phyloP scores from a whole-genome alignment of 768 basidiomycete genomes.

The Tylopilus subfusipes region DNA sequence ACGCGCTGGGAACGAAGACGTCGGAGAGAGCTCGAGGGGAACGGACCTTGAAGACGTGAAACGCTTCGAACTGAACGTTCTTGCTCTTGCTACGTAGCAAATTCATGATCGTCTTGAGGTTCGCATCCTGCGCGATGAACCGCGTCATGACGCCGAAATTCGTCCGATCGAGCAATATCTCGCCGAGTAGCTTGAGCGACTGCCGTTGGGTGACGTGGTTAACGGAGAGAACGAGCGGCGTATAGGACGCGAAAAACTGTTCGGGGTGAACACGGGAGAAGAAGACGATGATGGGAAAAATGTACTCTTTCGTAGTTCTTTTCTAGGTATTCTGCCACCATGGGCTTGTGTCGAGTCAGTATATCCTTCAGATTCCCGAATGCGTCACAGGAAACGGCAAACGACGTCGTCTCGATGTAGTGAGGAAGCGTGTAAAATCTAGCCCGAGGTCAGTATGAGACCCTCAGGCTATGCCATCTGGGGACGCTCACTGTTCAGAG shows the following conservation, averaged over 20 bases:
- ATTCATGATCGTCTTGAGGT: slow-evolving; percentile 99
- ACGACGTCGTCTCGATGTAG: slow-evolving; percentile 97
- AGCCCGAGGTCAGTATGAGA: slow-evolving; percentile 4
- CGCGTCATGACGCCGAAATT: slow-evolving; percentile 99
- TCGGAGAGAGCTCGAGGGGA: too few species aligned
- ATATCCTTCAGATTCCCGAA: slow-evolving; percentile 98
- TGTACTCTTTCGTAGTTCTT: slow-evolving; percentile 93
- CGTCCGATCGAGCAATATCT: slow-evolving; percentile 94
- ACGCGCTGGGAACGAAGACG: not conserved
- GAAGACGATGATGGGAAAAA: slow-evolving; percentile 2
- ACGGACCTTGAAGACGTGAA: slow-evolving; percentile 97
- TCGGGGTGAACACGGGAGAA: not conserved
- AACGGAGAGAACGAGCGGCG: slow-evolving; percentile 81
- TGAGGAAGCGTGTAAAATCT: slow-evolving; percentile 98
- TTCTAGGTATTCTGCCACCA: slow-evolving; percentile 96
- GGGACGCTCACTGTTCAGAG: slow-evolving; percentile 81
- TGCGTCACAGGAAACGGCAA: slow-evolving; percentile 96
- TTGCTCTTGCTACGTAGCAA: slow-evolving; percentile 95
- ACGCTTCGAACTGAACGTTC: slow-evolving; percentile 99
- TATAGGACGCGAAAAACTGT: slow-evolving; percentile 95
- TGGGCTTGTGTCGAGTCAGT: slow-evolving; percentile 92
- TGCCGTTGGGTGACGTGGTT: slow-evolving; percentile 99
- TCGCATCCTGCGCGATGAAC: slow-evolving; percentile 91
- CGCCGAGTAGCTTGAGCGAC: slow-evolving; percentile 94
- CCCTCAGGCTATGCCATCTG: too few species aligned